A percentile compares a stretch with the other conserved stretches of the same genome.
Conservation (phyloP, 1,139 yeast genomes). For the Scheffersomyces parashehatae region DNA sequence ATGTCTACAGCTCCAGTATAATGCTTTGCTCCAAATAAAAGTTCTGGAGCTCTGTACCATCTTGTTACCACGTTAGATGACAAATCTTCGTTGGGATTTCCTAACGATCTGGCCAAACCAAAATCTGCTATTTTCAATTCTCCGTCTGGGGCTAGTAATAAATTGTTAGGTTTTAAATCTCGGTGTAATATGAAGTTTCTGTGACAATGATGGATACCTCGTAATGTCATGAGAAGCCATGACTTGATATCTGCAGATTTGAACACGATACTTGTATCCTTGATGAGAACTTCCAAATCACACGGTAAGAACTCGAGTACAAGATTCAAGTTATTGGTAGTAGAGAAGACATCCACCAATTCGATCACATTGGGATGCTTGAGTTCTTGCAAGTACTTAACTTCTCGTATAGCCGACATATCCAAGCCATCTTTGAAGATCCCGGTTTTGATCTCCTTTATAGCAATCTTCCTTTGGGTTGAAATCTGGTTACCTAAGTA, state of each 20-base stretch:
- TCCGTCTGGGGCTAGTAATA: constrained; percentile 83
- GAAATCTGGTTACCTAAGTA: constrained; percentile 72
- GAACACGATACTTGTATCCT: constrained; percentile 75
- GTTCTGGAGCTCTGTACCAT: constrained; percentile 96
- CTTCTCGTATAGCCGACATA: constrained; percentile 96
- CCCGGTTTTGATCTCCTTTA: constrained; percentile 93
- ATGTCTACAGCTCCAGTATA: constrained; percentile 87
- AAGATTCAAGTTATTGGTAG: constrained; percentile 70
- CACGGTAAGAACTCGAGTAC: constrained; percentile 91
- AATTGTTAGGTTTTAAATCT: constrained; percentile 81
- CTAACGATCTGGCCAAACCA: constrained; percentile 86
- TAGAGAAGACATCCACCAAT: constrained; percentile 80
- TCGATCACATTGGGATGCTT: constrained; percentile 84
- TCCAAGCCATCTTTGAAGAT: constrained; percentile 95
- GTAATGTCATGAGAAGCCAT: constrained; percentile 89
- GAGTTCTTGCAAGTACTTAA: constrained; percentile 86
- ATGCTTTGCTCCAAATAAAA: constrained; percentile 84
- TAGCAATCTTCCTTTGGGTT: constrained; percentile 70
- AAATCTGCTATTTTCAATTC: constrained; percentile 93
- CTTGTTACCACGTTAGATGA: constrained; percentile 95
- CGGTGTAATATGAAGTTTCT: constrained; percentile 87
- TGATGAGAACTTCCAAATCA: constrained; percentile 86
- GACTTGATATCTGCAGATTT: constrained; percentile 87
- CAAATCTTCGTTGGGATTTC: constrained; percentile 74
- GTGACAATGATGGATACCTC: constrained; percentile 96